These are phyloP conservation scores for Aspergillus affinis DNA, from an alignment of 495 filamentous ascomycete genomes.

Conservation along the genomic window DNA sequence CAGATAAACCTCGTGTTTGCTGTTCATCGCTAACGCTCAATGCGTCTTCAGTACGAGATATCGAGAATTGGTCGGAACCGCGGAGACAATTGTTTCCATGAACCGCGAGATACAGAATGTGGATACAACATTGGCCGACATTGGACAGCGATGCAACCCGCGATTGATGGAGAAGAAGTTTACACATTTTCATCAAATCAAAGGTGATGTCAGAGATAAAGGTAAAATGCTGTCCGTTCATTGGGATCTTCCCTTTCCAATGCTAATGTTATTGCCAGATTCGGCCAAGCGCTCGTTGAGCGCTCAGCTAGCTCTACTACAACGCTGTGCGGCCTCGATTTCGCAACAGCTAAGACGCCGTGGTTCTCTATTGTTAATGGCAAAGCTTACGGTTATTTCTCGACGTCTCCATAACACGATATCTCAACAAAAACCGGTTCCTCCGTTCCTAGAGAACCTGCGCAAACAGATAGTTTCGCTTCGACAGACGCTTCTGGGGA, in stretches of 20 bases:
- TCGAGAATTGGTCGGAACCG: constrained; percentile 87
- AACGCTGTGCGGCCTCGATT: constrained; percentile 55
- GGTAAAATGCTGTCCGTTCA: constrained; percentile 33
- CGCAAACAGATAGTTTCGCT: constrained; percentile 61
- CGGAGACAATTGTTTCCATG: constrained; percentile 90
- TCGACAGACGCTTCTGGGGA: constrained; percentile 58
- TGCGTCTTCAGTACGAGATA: constrained; percentile 66
- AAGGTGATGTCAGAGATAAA: constrained; percentile 42
- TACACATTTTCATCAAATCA: constrained; percentile 60
- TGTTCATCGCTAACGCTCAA: constrained; percentile 14
- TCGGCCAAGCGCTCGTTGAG: constrained; percentile 54
- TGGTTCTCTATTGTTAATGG: constrained; percentile 62
- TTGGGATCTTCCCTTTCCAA: constrained; percentile 17
- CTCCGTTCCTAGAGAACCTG: constrained; percentile 59
- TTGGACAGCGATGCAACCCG: constrained; percentile 78
- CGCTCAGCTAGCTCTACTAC: constrained; percentile 62
- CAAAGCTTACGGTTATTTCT: constrained; percentile 79
- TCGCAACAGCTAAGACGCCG: constrained; percentile 57
- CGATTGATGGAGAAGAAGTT: constrained; percentile 67
- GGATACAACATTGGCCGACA: constrained; percentile 65
- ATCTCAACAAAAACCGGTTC: constrained; percentile 47
- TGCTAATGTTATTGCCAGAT: constrained; percentile 41
- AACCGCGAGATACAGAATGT: constrained; percentile 70
- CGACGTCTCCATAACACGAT: constrained; percentile 69
- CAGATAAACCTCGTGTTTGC: background rate